These are phyloP conservation scores for Populus euphratica DNA, from an alignment of 345 rosid species.

Conservation along the genomic window DNA sequence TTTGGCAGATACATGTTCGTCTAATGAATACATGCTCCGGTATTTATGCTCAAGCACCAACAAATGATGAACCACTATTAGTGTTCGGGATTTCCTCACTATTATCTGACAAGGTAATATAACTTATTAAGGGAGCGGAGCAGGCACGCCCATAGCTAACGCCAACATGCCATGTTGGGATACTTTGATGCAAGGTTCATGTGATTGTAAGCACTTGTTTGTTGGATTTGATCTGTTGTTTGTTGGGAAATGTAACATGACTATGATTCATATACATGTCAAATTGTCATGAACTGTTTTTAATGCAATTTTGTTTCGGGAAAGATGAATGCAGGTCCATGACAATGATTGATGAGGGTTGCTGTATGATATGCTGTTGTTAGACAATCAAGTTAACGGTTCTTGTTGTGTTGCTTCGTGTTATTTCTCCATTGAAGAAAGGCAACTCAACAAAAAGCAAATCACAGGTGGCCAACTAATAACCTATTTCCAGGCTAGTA, in stretches of 20 bases:
- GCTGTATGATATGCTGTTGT: not conserved
- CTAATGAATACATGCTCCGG: conserved; percentile 77
- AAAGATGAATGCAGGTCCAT: not conserved
- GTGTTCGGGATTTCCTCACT: not conserved
- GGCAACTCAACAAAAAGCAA: not conserved
- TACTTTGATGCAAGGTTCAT: not conserved
- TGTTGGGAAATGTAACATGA: not conserved
- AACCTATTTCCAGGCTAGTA: too few relatives aligned
- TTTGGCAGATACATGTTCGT: conserved; percentile 82
- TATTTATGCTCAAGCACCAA: conserved; percentile 61
- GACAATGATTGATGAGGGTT: not conserved
- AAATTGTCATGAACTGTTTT: not conserved
- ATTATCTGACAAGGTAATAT: not conserved
- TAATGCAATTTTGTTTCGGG: not conserved
- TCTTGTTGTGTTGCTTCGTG: not conserved
- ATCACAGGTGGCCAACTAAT: too few relatives aligned
- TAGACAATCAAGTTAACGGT: not conserved
- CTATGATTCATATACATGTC: not conserved
- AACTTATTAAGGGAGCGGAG: not conserved
- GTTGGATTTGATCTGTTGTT: not conserved
- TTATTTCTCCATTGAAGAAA: not conserved
- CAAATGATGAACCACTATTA: conserved; percentile 15
- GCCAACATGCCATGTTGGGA: not conserved
- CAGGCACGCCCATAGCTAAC: not conserved
- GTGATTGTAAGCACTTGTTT: not conserved